phyloP scores from a whole-genome alignment of 2,329 filamentous ascomycete genomes.

The Hypoxylon sp. region DNA sequence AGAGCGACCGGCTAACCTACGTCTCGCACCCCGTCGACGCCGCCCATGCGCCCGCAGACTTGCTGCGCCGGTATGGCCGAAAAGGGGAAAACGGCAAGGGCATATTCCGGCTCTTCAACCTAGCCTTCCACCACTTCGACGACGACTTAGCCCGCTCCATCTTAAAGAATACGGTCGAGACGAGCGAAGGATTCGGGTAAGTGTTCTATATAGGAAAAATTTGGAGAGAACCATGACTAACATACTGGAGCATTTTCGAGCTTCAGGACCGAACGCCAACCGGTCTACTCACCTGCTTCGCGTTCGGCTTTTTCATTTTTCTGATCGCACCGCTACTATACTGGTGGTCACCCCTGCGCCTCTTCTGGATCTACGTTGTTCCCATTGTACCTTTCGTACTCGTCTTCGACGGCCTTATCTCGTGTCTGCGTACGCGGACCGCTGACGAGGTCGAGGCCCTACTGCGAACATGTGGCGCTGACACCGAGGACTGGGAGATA shows the following conservation, averaged over 20 bases:
- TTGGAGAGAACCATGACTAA: neutral
- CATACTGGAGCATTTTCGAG: slow-evolving; percentile 71
- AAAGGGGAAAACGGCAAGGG: slow-evolving; percentile 55
- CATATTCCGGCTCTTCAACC: slow-evolving; percentile 77
- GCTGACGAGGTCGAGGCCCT: slow-evolving; percentile 73
- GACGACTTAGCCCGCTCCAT: slow-evolving; percentile 72
- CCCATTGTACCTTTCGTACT: slow-evolving; percentile 77
- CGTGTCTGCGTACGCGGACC: slow-evolving; percentile 75
- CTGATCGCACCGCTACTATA: slow-evolving; percentile 66
- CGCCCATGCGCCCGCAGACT: slow-evolving; percentile 65
- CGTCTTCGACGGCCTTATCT: slow-evolving; percentile 77
- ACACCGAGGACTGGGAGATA: slow-evolving; percentile 62
- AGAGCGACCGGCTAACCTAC: slow-evolving; percentile 70
- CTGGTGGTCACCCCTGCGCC: slow-evolving; percentile 64
- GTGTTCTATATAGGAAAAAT: slow-evolving; percentile 9
- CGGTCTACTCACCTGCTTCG: slow-evolving; percentile 66
- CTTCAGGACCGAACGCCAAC: slow-evolving; percentile 74
- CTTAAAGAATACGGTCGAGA: slow-evolving; percentile 73
- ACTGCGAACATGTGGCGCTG: slow-evolving; percentile 66
- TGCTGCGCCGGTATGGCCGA: slow-evolving; percentile 55
- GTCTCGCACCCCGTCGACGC: slow-evolving; percentile 75
- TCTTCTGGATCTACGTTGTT: slow-evolving; percentile 75
- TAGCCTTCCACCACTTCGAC: slow-evolving; percentile 83
- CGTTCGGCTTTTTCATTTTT: slow-evolving; percentile 66
- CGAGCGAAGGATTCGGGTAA: slow-evolving; percentile 73